These are phyloP conservation scores for Apophysomyces elegans DNA, from an alignment of 371 early-diverging fungal species.

Conservation along the genomic window DNA sequence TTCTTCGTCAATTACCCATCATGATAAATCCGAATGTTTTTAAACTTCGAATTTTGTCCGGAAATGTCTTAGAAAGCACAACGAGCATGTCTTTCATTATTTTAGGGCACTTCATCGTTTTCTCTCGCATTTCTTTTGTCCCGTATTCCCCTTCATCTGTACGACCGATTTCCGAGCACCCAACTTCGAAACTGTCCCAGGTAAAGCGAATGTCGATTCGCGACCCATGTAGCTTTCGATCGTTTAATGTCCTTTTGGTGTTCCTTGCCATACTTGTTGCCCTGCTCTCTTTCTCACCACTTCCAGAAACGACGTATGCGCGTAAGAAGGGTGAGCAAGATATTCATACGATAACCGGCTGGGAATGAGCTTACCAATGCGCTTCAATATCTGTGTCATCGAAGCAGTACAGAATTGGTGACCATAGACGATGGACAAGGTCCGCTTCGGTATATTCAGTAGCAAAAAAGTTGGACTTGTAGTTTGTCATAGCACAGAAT, in stretches of 20 bases:
- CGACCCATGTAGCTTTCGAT: background rate
- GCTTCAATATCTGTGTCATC: background rate
- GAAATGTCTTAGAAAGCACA: background rate
- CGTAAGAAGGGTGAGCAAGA: background rate
- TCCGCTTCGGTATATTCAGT: background rate
- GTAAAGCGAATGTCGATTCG: background rate
- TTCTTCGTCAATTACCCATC: slow-evolving; percentile 5
- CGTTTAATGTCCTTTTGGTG: background rate
- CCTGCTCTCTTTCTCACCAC: background rate
- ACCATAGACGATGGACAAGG: background rate
- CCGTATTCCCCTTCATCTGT: slow-evolving; percentile 2
- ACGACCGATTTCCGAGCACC: slow-evolving; percentile 8
- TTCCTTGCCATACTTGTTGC: background rate
- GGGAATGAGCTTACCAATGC: background rate
- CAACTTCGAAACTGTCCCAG: slow-evolving; percentile 8
- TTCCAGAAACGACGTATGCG: background rate
- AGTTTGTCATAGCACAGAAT: slow-evolving; percentile 4
- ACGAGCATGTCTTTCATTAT: slow-evolving; percentile 11
- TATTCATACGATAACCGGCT: background rate
- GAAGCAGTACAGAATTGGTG: background rate
- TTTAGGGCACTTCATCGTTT: slow-evolving; percentile 1
- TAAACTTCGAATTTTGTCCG: background rate
- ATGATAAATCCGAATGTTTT: slow-evolving; percentile 6
- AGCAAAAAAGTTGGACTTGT: background rate
- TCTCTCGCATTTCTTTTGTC: slow-evolving; percentile 11